These are phyloP conservation scores for Lichtheimia hyalospora DNA, from an alignment of 371 early-diverging fungal genomes.

Conservation along the genomic window DNA sequence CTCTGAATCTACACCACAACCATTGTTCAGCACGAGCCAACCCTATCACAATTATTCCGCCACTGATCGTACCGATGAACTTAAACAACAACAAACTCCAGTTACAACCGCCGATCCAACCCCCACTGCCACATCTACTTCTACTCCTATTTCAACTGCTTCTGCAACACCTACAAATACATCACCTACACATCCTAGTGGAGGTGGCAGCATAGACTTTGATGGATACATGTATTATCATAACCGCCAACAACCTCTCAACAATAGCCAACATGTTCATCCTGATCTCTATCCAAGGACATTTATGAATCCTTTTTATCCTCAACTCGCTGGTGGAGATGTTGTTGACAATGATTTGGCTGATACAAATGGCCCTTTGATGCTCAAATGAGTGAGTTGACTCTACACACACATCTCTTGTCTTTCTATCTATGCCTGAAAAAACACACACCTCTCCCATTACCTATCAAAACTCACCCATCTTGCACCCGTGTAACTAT, in stretches of 20 bases:
- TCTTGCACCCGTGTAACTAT: too few species aligned
- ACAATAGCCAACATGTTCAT: conserved; percentile 23
- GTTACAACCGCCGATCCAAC: not conserved
- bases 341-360: conserved; percentile 18
- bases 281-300: conserved; percentile 14
- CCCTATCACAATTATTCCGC: not conserved
- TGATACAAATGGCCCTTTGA: conserved; percentile 24
- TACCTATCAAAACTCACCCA: too few species aligned
- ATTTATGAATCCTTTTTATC: conserved; percentile 22
- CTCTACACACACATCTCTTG: not conserved
- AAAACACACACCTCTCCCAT: not conserved
- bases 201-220: conserved; percentile 13
- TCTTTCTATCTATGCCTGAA: not conserved
- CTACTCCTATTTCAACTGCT: not conserved
- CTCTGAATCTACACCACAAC: conserved; percentile 1
- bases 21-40: not conserved
- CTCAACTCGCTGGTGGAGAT: conserved; percentile 23
- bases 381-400: conserved; percentile 24
- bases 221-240: conserved; percentile 21
- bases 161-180: too few species aligned
- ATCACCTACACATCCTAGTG: conserved; percentile 1
- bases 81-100: too few species aligned
- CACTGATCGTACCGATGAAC: not conserved
- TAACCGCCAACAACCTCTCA: conserved; percentile 25
- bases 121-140: conserved; percentile 1